These are phyloP conservation scores for Suillus variegatus DNA, from an alignment of 768 basidiomycete species.

Conservation along the genomic window DNA sequence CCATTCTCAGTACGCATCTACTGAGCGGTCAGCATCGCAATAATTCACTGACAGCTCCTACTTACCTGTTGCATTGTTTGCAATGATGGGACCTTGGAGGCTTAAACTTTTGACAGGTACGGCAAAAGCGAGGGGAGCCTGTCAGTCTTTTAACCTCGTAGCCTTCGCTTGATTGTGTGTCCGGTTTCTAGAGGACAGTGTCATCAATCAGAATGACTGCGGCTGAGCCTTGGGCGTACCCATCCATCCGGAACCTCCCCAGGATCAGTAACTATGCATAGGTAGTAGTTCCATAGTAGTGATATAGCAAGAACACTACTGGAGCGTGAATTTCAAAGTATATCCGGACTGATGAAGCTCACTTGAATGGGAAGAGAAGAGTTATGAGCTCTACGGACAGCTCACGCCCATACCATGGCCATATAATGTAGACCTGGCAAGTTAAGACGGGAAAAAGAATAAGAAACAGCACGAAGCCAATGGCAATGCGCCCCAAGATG, in stretches of 20 bases:
- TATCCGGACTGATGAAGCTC: slow-evolving; percentile 25
- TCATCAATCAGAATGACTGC: slow-evolving; percentile 9
- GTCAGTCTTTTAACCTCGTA: slow-evolving; percentile 92
- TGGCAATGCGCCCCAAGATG: slow-evolving; percentile 60
- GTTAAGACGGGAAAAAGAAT: slow-evolving; percentile 89
- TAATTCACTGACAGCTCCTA: slow-evolving; percentile 10
- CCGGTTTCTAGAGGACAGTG: slow-evolving; percentile 60
- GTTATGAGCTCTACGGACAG: slow-evolving; percentile 72
- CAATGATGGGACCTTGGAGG: slow-evolving; percentile 94
- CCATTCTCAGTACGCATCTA: slow-evolving; percentile 90
- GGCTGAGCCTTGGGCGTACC: slow-evolving; percentile 47
- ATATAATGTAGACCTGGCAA: slow-evolving; percentile 85
- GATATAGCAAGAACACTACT: slow-evolving; percentile 71
- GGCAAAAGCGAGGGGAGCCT: slow-evolving; percentile 81
- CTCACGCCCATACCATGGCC: slow-evolving; percentile 88
- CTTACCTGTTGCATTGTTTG: slow-evolving; percentile 78
- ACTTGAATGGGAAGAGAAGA: slow-evolving; percentile 93
- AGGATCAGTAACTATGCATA: slow-evolving; percentile 82
- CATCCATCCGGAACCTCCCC: slow-evolving; percentile 78
- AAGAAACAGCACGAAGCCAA: slow-evolving; percentile 67
- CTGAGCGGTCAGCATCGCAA: background rate
- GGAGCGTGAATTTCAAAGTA: slow-evolving; percentile 12
- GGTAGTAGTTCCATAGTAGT: slow-evolving; percentile 86
- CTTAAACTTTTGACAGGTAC: slow-evolving; percentile 83
- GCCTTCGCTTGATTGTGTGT: slow-evolving; percentile 62